Conservation (phyloP, 345 rosid species). For the Boechera stricta region DNA sequence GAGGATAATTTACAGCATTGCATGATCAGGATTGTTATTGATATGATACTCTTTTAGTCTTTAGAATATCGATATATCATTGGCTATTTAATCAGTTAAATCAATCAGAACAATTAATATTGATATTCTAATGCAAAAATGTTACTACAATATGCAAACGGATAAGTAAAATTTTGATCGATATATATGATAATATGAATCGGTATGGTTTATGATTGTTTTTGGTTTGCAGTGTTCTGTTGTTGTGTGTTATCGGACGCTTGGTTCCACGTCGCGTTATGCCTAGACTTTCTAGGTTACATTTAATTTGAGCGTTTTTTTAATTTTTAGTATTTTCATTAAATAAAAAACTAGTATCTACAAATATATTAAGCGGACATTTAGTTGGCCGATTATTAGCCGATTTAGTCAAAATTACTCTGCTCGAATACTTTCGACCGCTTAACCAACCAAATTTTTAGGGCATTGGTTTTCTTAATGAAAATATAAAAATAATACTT, state of each 20-base stretch:
- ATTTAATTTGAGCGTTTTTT: no score
- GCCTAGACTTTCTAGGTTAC: no score
- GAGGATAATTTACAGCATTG: constrained; percentile 20
- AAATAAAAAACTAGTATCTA: no score
- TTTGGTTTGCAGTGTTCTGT: no score
- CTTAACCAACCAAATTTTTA: not conserved
- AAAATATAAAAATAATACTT: no score
- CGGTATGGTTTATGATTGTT: no score
- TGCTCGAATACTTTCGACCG: not conserved
- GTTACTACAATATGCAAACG: not conserved
- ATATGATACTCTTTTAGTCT: not conserved
- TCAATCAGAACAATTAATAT: not conserved
- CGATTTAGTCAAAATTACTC: not conserved
- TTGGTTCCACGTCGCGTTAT: no score
- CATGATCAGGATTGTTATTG: constrained; percentile 30
- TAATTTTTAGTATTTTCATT: no score
- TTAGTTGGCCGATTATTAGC: not conserved
- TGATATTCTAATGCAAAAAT: not conserved
- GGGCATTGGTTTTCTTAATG: not conserved
- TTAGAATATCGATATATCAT: not conserved
- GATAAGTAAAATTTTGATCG: no score
- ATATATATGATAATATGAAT: no score
- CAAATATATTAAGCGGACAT: no score
- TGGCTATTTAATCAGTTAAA: not conserved
- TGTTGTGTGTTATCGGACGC: no score